Percentiles rank a stretch among this genome's conserved stretches.
Evolutionary conservation across 164 flowering plant species (phyloP).

Genomic region (Chimonanthus salicifolius): DNA sequence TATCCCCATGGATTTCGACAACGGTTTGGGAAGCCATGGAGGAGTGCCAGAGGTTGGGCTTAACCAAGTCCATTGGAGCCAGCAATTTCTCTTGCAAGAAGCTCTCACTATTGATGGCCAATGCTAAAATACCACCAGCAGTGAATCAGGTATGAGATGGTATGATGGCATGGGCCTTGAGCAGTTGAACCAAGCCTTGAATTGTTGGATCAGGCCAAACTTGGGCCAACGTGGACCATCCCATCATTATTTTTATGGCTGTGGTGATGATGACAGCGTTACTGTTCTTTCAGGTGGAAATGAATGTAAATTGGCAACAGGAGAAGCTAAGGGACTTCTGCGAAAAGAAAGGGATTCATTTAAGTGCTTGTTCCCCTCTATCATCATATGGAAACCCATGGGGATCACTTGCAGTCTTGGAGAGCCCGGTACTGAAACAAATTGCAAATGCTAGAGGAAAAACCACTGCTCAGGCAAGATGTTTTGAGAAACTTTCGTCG

Average conservation of each 20-base stretch:
- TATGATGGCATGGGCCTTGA: no score
- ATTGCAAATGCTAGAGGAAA: slow-evolving; percentile 28
- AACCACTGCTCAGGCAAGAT: slow-evolving; percentile 23
- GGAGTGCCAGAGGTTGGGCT: slow-evolving; percentile 17
- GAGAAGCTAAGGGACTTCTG: slow-evolving; percentile 22
- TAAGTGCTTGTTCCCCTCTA: slow-evolving; percentile 28
- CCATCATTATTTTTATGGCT: background rate
- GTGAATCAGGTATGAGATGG: slow-evolving; percentile 14
- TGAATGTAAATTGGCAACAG: slow-evolving; percentile 31
- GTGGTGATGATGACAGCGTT: background rate
- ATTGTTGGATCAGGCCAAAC: background rate
- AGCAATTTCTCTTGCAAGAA: slow-evolving; percentile 24
- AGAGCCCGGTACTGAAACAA: slow-evolving; percentile 15
- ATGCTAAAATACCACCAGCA: slow-evolving; percentile 19
- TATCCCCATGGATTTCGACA: slow-evolving; percentile 10
- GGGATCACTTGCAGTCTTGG: slow-evolving; percentile 22
- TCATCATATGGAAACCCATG: slow-evolving; percentile 19
- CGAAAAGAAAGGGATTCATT: slow-evolving; percentile 16
- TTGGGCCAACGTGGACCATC: background rate
- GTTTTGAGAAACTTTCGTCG: no score
- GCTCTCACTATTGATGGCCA: slow-evolving; percentile 8
- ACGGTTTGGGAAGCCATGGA: slow-evolving; percentile 21
- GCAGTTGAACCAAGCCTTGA: background rate
- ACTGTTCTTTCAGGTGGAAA: slow-evolving; percentile 18
- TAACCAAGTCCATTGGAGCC: slow-evolving; percentile 22